Base-by-base conservation (phyloP, 2,329 filamentous ascomycete species). In the Aspergillus novoparasiticus region DNA sequence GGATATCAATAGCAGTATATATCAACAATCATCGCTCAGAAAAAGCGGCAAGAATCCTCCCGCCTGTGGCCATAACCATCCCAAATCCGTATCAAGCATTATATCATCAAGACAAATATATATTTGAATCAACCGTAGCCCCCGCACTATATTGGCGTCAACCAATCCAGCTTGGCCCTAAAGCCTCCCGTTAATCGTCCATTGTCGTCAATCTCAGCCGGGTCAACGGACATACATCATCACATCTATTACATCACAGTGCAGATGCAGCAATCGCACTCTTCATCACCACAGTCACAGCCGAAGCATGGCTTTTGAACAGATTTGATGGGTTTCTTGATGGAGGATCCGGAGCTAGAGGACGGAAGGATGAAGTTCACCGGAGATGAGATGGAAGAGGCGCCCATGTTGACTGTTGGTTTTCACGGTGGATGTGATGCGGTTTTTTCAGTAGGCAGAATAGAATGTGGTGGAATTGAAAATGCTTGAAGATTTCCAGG, bases 231-330 rank as follows among this genome's bases (percentile, higher is more conserved):
- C 45, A 5, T 48, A 28, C 46, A 50, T n/a, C n/a, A 46, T 23
- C n/a, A 19, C 6, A 26, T 36, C 4, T 1, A 11, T 76, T 69
- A 80, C 78, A 80, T 80, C 60, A 80, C 75, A 12, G 72, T 75
- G 63, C 78, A 80, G 59, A 80, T 75, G 57, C 76, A 78, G 59
- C 75, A 79, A 63, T 80, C 78, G 39, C 78, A 80, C 43, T 77
- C 76, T 55, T 78, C 76, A 64, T 77, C 78, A 8, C 78, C 76
- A 34, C 77, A 80, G 51, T 78, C 78, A 57, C 78, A 80, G 4
- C 78, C 76, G 59, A 80, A 79, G 55, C 78, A 80, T 10, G 78
- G 78, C 63, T 79, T 80, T 10, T 76, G 74, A 4, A 76, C 73
- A 2, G 71, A 64, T 64, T 79, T 77, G 66, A 79, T 76, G 19